Percentiles rank a stretch among this genome's conserved stretches.
These are phyloP conservation scores for Leccinellum luteum DNA, from an alignment of 768 basidiomycete species.

Conservation along the genomic window DNA sequence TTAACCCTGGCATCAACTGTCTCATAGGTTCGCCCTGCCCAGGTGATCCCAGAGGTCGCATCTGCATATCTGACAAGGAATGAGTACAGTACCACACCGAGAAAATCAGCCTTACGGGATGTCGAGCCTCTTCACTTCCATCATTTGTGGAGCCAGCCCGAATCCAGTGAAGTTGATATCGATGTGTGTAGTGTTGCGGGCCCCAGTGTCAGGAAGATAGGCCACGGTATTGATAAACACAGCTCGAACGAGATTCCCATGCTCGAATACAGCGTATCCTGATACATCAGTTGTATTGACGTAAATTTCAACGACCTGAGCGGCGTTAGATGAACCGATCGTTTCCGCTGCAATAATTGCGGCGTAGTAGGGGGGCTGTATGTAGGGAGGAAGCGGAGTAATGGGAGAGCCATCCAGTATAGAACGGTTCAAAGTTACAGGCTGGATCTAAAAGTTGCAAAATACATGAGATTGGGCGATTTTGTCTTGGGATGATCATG, in stretches of 20 bases:
- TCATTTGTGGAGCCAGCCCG: slow-evolving; percentile 25
- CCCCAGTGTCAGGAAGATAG: slow-evolving; percentile 38
- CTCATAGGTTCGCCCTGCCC: slow-evolving; percentile 61
- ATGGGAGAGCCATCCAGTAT: slow-evolving; percentile 54
- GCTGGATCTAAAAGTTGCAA: slow-evolving; percentile 53
- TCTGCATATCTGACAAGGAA: slow-evolving; percentile 42
- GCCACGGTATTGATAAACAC: slow-evolving; percentile 61
- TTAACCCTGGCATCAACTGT: slow-evolving; percentile 42
- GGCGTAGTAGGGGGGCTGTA: slow-evolving; percentile 67
- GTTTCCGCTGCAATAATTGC: slow-evolving; percentile 60
- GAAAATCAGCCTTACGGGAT: slow-evolving; percentile 36
- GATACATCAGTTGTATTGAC: slow-evolving; percentile 47
- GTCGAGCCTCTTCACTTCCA: slow-evolving; percentile 47
- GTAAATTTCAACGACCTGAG: slow-evolving; percentile 45
- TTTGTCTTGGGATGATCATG: not conserved
- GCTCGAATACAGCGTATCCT: slow-evolving; percentile 63
- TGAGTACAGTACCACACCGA: not conserved
- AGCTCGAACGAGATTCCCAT: slow-evolving; percentile 40
- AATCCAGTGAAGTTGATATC: slow-evolving; percentile 37
- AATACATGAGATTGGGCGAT: not conserved
- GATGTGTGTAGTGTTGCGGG: slow-evolving; percentile 42
- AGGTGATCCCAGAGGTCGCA: slow-evolving; percentile 48
- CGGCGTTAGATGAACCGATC: slow-evolving; percentile 45
- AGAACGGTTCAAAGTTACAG: slow-evolving; percentile 53
- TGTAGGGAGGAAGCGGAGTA: slow-evolving; percentile 52